Conservation (phyloP, 495 filamentous ascomycete genomes). For the Penicillium cosmopolitanum region DNA sequence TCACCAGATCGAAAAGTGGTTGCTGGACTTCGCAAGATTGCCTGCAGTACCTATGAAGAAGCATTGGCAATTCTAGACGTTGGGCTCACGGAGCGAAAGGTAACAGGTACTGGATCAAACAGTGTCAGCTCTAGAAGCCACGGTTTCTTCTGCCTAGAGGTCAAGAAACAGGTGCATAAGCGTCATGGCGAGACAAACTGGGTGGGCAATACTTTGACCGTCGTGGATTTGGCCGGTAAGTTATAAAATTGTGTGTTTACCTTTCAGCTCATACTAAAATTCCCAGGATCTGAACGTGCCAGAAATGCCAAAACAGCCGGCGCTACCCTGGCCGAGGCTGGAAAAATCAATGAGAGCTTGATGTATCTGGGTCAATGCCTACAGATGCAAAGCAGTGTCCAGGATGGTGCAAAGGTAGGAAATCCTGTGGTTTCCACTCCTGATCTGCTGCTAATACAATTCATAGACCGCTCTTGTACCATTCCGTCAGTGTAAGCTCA, state of each 20-base stretch:
- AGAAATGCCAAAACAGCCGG: slow-evolving; percentile 92
- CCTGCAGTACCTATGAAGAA: slow-evolving; percentile 82
- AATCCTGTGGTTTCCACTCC: background rate
- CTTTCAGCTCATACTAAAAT: slow-evolving; percentile 18
- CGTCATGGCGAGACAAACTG: slow-evolving; percentile 61
- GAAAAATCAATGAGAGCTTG: slow-evolving; percentile 95
- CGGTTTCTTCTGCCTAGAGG: slow-evolving; percentile 94
- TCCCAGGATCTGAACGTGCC: slow-evolving; percentile 79
- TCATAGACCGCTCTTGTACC: slow-evolving; percentile 77
- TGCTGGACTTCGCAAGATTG: slow-evolving; percentile 85
- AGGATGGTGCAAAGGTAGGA: slow-evolving; percentile 72
- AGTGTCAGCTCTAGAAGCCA: slow-evolving; percentile 88
- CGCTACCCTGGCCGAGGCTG: slow-evolving; percentile 89
- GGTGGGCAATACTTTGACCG: slow-evolving; percentile 79
- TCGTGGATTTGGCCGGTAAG: slow-evolving; percentile 89
- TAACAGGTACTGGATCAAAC: slow-evolving; percentile 89
- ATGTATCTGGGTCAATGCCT: slow-evolving; percentile 99
- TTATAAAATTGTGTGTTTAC: background rate
- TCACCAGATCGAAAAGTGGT: slow-evolving; percentile 89
- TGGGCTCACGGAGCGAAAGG: slow-evolving; percentile 82
- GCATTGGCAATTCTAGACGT: slow-evolving; percentile 90
- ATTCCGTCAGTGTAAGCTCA: slow-evolving; percentile 95
- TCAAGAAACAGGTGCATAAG: slow-evolving; percentile 75
- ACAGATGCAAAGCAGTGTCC: slow-evolving; percentile 88
- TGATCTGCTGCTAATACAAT: slow-evolving; percentile 13